Evolutionary conservation across 192 early-diverging fungal species (phyloP).

Genomic region (Coemansia sp.): DNA sequence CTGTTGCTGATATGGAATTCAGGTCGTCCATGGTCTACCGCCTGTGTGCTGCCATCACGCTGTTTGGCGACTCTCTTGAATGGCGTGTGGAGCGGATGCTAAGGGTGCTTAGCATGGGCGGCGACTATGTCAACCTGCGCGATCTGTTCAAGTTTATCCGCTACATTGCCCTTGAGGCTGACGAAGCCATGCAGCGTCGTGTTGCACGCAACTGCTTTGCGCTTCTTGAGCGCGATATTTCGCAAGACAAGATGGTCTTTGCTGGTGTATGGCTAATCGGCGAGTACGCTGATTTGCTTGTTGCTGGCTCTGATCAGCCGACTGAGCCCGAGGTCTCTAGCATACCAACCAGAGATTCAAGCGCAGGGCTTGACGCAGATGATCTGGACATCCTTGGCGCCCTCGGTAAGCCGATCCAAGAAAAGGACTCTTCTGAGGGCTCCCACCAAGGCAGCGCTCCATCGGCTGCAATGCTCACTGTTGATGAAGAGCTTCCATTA

Average conservation of each 20-base stretch:
- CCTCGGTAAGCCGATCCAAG: constrained; percentile 25
- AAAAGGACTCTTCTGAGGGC: neutral
- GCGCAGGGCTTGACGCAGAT: constrained; percentile 32
- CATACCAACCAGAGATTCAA: neutral
- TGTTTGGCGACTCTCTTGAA: constrained; percentile 89
- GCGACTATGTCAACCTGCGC: constrained; percentile 70
- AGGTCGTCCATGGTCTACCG: constrained; percentile 88
- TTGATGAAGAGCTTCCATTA: constrained; percentile 33
- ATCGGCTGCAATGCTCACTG: constrained; percentile 9
- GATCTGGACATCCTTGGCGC: constrained; percentile 49
- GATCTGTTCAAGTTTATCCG: constrained; percentile 87
- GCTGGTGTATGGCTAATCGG: constrained; percentile 93
- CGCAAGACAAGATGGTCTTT: constrained; percentile 85
- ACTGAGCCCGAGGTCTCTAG: constrained; percentile 1
- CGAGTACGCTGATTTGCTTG: constrained; percentile 93
- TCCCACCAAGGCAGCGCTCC: neutral
- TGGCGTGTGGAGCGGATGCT: constrained; percentile 98
- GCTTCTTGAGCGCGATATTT: constrained; percentile 68
- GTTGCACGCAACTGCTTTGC: constrained; percentile 86
- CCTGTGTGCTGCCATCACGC: constrained; percentile 88
- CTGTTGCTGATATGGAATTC: constrained; percentile 86
- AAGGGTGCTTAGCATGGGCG: constrained; percentile 78
- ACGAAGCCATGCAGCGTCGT: constrained; percentile 76
- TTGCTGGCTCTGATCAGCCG: constrained; percentile 24
- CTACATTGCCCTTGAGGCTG: constrained; percentile 71